These are phyloP conservation scores for Paxillus involutus DNA, from an alignment of 768 basidiomycete genomes.

Conservation along the genomic window DNA sequence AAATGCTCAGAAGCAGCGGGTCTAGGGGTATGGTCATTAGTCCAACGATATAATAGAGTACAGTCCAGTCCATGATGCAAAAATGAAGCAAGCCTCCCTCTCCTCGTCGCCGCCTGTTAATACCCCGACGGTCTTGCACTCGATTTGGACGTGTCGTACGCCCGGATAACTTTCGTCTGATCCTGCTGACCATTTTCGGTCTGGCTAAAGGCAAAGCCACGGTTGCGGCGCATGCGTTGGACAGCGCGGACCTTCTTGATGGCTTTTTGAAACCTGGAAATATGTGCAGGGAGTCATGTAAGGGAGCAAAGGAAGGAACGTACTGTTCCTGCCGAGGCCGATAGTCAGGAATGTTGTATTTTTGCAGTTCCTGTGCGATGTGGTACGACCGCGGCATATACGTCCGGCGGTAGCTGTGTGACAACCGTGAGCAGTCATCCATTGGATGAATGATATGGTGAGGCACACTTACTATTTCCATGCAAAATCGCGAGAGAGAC, in stretches of 20 bases:
- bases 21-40: background rate
- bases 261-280: constrained; percentile 90
- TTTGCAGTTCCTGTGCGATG: constrained; percentile 98
- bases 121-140: constrained; percentile 74
- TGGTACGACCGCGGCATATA: constrained; percentile 94
- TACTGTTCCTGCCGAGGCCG: constrained; percentile 96
- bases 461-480: constrained; percentile 89
- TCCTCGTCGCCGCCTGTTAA: constrained; percentile 30
- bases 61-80: background rate
- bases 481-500: constrained; percentile 82
- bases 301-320: constrained; percentile 30
- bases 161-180: constrained; percentile 81
- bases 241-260: constrained; percentile 99
- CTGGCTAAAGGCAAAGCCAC: constrained; percentile 98
- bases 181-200: constrained; percentile 90
- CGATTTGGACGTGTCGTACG: constrained; percentile 84
- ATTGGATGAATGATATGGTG: background rate
- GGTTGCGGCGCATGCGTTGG: constrained; percentile 93
- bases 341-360: constrained; percentile 97
- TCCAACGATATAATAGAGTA: background rate
- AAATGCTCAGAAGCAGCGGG: no score
- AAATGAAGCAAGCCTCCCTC: background rate
- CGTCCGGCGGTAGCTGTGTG: constrained; percentile 81
- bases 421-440: background rate
- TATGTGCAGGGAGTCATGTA: background rate